phyloP scores from a whole-genome alignment of 306 rosid species.

The peach (Prunus persica) region Prunus_persica_NCBIv2 NC_034011.1:4381001-4381500 shows the following conservation, averaged over 20 bases:
- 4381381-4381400: background rate
- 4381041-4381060: constrained; percentile 69
- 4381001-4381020: background rate
- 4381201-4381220: constrained; percentile 66
- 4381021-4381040: background rate
- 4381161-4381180: constrained; percentile 70
- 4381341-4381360: background rate
- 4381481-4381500: background rate
- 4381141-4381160: constrained; percentile 84
- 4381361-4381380: background rate
- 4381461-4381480: background rate
- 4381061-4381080: constrained; percentile 56
- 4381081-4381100: constrained; percentile 45
- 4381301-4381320: constrained; percentile 69
- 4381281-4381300: constrained; percentile 45
- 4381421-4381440: constrained; percentile 13
- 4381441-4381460: constrained; percentile 4
- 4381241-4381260: constrained; percentile 74
- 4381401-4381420: background rate
- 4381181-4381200: constrained; percentile 60
- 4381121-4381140: constrained; percentile 56
- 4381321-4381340: constrained; percentile 74
- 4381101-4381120: constrained; percentile 38
- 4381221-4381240: constrained; percentile 60
- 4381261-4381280: constrained; percentile 50